Evolutionary conservation across 768 basidiomycete species (phyloP).

Genomic region (Lentinus brumalis): DNA sequence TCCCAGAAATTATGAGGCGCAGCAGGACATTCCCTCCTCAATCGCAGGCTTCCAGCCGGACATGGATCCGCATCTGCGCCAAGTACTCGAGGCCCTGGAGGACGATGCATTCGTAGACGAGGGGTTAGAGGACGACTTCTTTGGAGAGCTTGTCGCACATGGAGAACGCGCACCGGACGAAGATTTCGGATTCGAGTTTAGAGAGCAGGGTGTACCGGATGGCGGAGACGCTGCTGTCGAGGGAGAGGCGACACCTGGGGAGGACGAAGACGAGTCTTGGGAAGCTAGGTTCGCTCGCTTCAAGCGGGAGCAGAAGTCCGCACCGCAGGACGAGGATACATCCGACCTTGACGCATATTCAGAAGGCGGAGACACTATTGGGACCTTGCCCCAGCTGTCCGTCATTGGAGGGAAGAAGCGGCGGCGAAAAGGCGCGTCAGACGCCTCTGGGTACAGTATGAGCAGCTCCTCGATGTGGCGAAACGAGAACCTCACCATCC

Average conservation of each 20-base stretch:
- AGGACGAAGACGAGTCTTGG: conserved; percentile 56
- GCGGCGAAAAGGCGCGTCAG: conserved; percentile 70
- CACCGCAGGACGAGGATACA: conserved; percentile 24
- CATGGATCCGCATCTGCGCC: conserved; percentile 94
- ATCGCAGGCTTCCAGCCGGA: conserved; percentile 91
- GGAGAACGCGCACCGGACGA: conserved; percentile 70
- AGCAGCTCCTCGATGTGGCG: conserved; percentile 95
- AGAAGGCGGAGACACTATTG: conserved; percentile 82
- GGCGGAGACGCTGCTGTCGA: conserved; percentile 31
- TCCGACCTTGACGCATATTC: conserved; percentile 54
- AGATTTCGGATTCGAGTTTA: conserved; percentile 66
- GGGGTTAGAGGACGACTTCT: conserved; percentile 73
- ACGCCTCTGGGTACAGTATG: conserved; percentile 96
- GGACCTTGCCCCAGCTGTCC: conserved; percentile 71
- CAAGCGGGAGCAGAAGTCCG: conserved; percentile 52
- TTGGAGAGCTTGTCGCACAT: conserved; percentile 65
- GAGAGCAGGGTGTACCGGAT: conserved; percentile 48
- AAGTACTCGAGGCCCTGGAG: conserved; percentile 90
- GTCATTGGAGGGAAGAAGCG: conserved; percentile 79
- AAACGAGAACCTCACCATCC: conserved; percentile 81
- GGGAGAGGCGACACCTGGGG: conserved; percentile 21
- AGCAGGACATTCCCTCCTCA: conserved; percentile 78
- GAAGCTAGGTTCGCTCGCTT: conserved; percentile 81
- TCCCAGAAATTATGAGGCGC: conserved; percentile 71
- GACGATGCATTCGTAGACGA: conserved; percentile 94